A percentile compares a stretch with the other conserved stretches of the same genome.
phyloP scores from a whole-genome alignment of 2,329 filamentous ascomycete genomes.

The Nigrograna mackinnonii region DNA sequence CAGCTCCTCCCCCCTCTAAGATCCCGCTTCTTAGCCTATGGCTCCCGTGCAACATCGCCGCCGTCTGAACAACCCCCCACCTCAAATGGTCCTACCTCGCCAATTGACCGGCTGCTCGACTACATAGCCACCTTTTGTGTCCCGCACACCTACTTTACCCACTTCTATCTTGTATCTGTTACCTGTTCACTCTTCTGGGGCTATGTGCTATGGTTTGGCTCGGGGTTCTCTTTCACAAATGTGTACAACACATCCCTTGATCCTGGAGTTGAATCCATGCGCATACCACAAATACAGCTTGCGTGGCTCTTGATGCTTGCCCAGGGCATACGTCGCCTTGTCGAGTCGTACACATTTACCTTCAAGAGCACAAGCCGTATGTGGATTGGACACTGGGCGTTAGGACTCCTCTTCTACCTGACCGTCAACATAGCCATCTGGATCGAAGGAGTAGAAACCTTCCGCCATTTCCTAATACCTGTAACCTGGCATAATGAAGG shows the following conservation, averaged over 20 bases:
- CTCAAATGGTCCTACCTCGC: background rate
- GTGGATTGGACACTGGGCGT: conserved; percentile 81
- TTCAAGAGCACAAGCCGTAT: conserved; percentile 75
- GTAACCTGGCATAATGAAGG: background rate
- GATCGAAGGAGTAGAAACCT: conserved; percentile 69
- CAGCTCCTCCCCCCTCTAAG: conserved; percentile 55
- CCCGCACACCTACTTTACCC: conserved; percentile 85
- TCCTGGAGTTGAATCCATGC: conserved; percentile 19
- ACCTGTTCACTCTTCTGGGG: conserved; percentile 75
- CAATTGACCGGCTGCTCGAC: conserved; percentile 47
- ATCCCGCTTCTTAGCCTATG: conserved; percentile 63
- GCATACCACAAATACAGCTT: conserved; percentile 61
- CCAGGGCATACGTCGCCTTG: conserved; percentile 75
- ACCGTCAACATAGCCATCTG: conserved; percentile 76
- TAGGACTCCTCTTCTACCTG: conserved; percentile 79
- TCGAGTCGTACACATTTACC: conserved; percentile 71
- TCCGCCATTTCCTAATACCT: too few relatives aligned
- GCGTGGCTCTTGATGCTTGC: conserved; percentile 74
- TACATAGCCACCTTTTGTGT: conserved; percentile 62
- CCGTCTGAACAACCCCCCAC: background rate
- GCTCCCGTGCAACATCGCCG: conserved; percentile 51
- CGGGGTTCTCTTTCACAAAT: background rate
- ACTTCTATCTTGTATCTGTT: conserved; percentile 81
- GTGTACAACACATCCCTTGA: conserved; percentile 12
- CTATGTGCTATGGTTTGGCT: conserved; percentile 57